phyloP scores from a whole-genome alignment of 495 filamentous ascomycete species.

The Neurospora sp. region DNA sequence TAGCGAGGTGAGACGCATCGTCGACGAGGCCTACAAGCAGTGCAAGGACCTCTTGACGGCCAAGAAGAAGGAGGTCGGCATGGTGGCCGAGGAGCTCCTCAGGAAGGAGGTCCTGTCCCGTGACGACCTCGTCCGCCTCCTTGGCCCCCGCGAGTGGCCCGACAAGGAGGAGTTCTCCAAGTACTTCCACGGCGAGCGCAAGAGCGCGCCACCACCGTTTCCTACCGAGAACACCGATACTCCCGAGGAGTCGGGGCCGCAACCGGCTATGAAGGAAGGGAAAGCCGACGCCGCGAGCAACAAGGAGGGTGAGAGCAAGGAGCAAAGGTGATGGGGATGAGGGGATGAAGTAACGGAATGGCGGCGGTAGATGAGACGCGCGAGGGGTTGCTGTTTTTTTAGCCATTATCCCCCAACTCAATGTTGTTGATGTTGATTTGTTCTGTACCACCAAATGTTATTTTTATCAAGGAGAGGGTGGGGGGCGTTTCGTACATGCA shows the following conservation, averaged over 20 bases:
- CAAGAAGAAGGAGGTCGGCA: constrained; percentile 78
- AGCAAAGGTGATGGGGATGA: neutral
- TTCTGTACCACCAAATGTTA: neutral
- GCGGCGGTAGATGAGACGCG: neutral
- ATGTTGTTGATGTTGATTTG: neutral
- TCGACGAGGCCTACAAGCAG: constrained; percentile 83
- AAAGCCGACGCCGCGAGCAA: neutral
- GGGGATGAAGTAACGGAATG: neutral
- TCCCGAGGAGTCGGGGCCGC: constrained; percentile 7
- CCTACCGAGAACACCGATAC: constrained; percentile 35
- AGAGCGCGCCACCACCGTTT: constrained; percentile 46
- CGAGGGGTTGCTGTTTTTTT: neutral
- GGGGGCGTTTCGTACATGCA: neutral
- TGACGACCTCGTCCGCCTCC: constrained; percentile 81
- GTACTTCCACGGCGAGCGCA: constrained; percentile 60
- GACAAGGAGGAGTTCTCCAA: constrained; percentile 84
- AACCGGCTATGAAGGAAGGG: constrained; percentile 15
- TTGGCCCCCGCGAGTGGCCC: constrained; percentile 72
- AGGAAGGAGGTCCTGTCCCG: constrained; percentile 81
- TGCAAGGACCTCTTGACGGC: constrained; percentile 73
- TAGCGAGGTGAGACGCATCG: constrained; percentile 75
- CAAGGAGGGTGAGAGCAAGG: constrained; percentile 5
- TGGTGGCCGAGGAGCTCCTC: constrained; percentile 89
- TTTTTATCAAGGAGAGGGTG: neutral
- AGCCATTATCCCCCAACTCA: neutral